Percentiles rank a stretch among this genome's conserved stretches.
These are phyloP conservation scores for Ophiostoma ulmi DNA, from an alignment of 2,329 filamentous ascomycete genomes.

Conservation along the genomic window DNA sequence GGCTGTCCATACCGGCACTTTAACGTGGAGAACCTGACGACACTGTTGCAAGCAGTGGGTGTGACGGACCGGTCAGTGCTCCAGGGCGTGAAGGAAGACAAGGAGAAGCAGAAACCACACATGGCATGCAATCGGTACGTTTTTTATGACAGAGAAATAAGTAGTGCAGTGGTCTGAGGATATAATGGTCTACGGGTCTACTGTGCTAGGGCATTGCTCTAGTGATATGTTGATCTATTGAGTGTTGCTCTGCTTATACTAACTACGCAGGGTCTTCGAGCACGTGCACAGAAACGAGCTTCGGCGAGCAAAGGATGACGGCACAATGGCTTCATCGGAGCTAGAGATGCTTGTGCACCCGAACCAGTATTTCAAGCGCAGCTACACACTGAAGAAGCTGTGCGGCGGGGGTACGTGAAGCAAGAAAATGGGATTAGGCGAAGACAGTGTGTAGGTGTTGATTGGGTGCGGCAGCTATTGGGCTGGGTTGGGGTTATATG, in stretches of 20 bases:
- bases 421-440: slow-evolving; percentile 31
- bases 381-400: slow-evolving; percentile 80
- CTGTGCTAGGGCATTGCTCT: neutral
- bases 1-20: slow-evolving; percentile 98
- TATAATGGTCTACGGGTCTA: neutral
- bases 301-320: slow-evolving; percentile 69
- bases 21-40: slow-evolving; percentile 74
- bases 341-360: slow-evolving; percentile 95
- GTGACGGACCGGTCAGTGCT: slow-evolving; percentile 73
- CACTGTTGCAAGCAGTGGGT: slow-evolving; percentile 70
- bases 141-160: neutral
- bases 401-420: slow-evolving; percentile 47
- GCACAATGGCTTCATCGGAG: slow-evolving; percentile 65
- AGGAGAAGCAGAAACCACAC: slow-evolving; percentile 81
- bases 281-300: slow-evolving; percentile 74
- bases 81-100: slow-evolving; percentile 79
- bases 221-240: neutral
- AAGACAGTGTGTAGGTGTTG: neutral
- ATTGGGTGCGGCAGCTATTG: neutral
- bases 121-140: slow-evolving; percentile 85
- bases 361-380: slow-evolving; percentile 96
- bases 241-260: neutral
- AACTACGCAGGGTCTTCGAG: slow-evolving; percentile 70
- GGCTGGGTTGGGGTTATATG: slow-evolving; percentile 42
- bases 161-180: neutral